Percentiles rank a stretch among this genome's conserved stretches.
These are phyloP conservation scores for Phytophthora pisi DNA, from an alignment of 352 stramenopile species.

Conservation along the genomic window DNA sequence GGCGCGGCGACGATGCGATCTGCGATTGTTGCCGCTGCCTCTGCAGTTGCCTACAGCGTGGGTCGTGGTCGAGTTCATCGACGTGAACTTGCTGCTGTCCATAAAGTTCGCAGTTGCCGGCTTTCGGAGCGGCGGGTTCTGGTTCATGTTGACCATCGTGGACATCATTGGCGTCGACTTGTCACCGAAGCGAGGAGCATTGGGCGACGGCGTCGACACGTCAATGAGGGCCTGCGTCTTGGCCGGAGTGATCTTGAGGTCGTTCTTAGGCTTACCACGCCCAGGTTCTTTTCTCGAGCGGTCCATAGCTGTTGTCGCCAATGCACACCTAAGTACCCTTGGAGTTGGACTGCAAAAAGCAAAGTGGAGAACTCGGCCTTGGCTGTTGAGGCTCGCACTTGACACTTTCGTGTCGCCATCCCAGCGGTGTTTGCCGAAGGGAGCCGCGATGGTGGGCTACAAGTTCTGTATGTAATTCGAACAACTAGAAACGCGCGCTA, in stretches of 20 bases:
- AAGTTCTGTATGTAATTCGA: slow-evolving; percentile 39
- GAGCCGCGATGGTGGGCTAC: slow-evolving; percentile 12
- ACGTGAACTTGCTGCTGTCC: slow-evolving; percentile 57
- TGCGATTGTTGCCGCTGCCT: slow-evolving; percentile 17
- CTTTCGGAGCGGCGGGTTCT: slow-evolving; percentile 41
- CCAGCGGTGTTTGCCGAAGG: slow-evolving; percentile 21
- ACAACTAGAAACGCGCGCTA: slow-evolving; percentile 38
- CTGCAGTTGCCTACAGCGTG: slow-evolving; percentile 37
- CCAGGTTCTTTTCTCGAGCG: slow-evolving; percentile 40
- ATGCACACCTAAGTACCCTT: slow-evolving; percentile 1
- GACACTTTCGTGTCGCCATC: slow-evolving; percentile 9
- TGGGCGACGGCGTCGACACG: slow-evolving; percentile 61
- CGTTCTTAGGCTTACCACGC: slow-evolving; percentile 36
- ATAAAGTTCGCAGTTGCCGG: slow-evolving; percentile 57
- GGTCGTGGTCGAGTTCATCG: slow-evolving; percentile 34
- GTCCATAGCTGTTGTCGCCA: slow-evolving; percentile 29
- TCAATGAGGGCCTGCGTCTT: slow-evolving; percentile 66
- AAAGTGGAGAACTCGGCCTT: slow-evolving; percentile 23
- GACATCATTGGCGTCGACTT: slow-evolving; percentile 26
- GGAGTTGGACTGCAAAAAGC: slow-evolving; percentile 19
- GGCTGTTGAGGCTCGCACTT: not conserved
- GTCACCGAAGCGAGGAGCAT: slow-evolving; percentile 22
- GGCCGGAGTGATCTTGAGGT: slow-evolving; percentile 54
- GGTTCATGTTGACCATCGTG: slow-evolving; percentile 35
- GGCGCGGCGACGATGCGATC: slow-evolving; percentile 47